These are phyloP conservation scores for Austroboletus festivus DNA, from an alignment of 768 basidiomycete genomes.

Conservation along the genomic window DNA sequence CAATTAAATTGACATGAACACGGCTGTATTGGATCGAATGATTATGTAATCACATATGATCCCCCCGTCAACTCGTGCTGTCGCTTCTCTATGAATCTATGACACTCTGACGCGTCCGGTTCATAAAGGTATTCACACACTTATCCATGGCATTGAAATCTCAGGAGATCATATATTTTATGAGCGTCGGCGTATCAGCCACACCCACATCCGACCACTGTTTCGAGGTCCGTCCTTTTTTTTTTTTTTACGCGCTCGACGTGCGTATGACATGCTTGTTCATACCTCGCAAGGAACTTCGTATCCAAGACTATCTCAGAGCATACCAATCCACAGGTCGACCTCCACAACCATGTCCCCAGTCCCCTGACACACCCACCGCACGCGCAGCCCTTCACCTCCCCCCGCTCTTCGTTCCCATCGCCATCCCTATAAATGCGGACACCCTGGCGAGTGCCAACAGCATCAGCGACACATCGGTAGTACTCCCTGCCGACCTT, in stretches of 20 bases:
- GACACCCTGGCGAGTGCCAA: not conserved
- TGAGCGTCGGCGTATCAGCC: slow-evolving; percentile 26
- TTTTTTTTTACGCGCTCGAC: not conserved
- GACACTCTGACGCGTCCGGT: too few species aligned
- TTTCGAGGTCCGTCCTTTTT: slow-evolving; percentile 26
- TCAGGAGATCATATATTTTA: slow-evolving; percentile 23
- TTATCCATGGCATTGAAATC: slow-evolving; percentile 12
- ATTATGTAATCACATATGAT: slow-evolving; percentile 13
- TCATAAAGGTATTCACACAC: too few species aligned
- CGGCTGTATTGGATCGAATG: not conserved
- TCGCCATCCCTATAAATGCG: slow-evolving; percentile 16
- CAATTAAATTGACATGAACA: not conserved
- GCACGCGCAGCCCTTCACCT: slow-evolving; percentile 46
- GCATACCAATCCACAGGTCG: slow-evolving; percentile 45
- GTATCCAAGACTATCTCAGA: slow-evolving; percentile 51
- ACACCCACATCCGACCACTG: slow-evolving; percentile 16
- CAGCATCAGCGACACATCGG: slow-evolving; percentile 1
- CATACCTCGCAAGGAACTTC: slow-evolving; percentile 44
- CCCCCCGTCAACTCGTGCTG: not conserved
- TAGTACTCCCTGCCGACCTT: slow-evolving; percentile 14
- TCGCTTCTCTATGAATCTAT: too few species aligned
- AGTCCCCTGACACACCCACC: slow-evolving; percentile 41
- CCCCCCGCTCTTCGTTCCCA: slow-evolving; percentile 51
- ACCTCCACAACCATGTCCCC: slow-evolving; percentile 48
- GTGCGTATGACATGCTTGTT: not conserved